Percentiles rank a stretch among this genome's conserved stretches.
Conservation (phyloP, 2,329 filamentous ascomycete genomes). For the Paradendryphiella salina region DNA sequence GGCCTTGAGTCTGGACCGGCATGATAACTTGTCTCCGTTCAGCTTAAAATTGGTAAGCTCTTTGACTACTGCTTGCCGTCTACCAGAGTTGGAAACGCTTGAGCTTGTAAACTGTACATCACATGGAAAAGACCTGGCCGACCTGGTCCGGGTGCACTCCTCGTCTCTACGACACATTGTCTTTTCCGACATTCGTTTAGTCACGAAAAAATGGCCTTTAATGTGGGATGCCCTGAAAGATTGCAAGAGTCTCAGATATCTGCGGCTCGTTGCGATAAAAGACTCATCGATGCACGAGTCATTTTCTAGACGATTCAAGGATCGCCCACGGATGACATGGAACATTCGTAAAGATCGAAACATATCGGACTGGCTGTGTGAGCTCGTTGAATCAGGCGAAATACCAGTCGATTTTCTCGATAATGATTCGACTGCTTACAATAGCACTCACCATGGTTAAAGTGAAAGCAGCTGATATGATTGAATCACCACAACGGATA, state of each 20-base stretch:
- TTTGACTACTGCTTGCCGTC: slow-evolving; percentile 16
- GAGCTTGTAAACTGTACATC: slow-evolving; percentile 22
- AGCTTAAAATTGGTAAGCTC: slow-evolving; percentile 23
- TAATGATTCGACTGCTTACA: background rate
- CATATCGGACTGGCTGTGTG: background rate
- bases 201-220: slow-evolving; percentile 23
- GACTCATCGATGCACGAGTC: slow-evolving; percentile 1
- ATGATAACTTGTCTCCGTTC: slow-evolving; percentile 11
- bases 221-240: slow-evolving; percentile 15
- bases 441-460: background rate
- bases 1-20: slow-evolving; percentile 26
- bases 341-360: background rate
- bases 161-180: slow-evolving; percentile 16
- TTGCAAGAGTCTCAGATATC: slow-evolving; percentile 1
- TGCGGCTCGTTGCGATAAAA: slow-evolving; percentile 13
- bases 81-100: slow-evolving; percentile 18
- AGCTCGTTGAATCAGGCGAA: background rate
- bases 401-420: background rate
- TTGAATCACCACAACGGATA: background rate
- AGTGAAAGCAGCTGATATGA: background rate
- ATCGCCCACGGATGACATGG: slow-evolving; percentile 9
- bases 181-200: slow-evolving; percentile 18
- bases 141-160: slow-evolving; percentile 21
- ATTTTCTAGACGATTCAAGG: slow-evolving; percentile 1
- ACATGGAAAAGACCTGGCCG: slow-evolving; percentile 20